Evolutionary conservation across 805 yeast genomes (phyloP).

Genomic region (Wickerhamomyces queroliae): DNA sequence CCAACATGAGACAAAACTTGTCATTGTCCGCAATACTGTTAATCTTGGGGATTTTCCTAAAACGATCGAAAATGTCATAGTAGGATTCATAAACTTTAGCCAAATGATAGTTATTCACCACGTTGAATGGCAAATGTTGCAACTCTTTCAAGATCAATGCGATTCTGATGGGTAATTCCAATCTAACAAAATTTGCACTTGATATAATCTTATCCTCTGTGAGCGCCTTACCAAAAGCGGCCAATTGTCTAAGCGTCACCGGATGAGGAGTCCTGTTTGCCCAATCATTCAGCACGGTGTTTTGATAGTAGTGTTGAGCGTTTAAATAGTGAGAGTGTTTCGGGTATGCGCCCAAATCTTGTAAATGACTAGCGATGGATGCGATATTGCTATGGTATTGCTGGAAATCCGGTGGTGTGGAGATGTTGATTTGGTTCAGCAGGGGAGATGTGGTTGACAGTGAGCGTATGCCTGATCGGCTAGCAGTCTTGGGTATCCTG

Average conservation of each 20-base stretch:
- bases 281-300: constrained; percentile 60
- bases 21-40: constrained; percentile 70
- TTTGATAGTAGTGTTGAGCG: constrained; percentile 83
- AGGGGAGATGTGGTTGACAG: too few species aligned
- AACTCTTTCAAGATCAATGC: constrained; percentile 75
- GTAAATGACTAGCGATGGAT: constrained; percentile 26
- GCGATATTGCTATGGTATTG: constrained; percentile 29
- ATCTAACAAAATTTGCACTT: constrained; percentile 84
- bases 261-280: constrained; percentile 73
- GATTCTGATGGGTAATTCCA: constrained; percentile 79
- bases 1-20: constrained; percentile 58
- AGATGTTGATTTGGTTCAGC: constrained; percentile 6
- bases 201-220: constrained; percentile 72
- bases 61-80: constrained; percentile 80
- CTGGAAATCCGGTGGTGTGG: constrained; percentile 26
- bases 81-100: constrained; percentile 86
- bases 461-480: too few species aligned
- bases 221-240: constrained; percentile 78
- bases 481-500: background rate
- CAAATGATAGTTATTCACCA: constrained; percentile 80
- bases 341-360: constrained; percentile 34
- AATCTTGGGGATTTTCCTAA: constrained; percentile 68
- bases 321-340: constrained; percentile 39
- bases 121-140: constrained; percentile 78
- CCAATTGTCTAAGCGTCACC: constrained; percentile 82